Evolutionary conservation across 257 asterid species (phyloP).

Genomic region (Buddleja alternifolia): DNA sequence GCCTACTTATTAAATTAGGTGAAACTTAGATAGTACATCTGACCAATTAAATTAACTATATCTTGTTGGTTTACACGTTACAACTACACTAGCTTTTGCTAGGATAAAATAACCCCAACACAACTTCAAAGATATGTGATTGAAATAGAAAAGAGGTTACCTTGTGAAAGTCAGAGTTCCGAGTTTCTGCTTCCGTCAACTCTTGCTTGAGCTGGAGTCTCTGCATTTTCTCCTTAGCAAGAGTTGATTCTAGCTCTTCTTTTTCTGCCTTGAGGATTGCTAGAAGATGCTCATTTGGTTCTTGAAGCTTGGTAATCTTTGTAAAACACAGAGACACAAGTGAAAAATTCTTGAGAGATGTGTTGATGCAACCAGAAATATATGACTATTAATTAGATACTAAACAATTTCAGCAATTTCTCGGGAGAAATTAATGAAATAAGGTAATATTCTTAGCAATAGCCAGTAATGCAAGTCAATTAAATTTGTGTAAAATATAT

Average conservation of each 20-base stretch:
- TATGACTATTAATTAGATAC: background rate
- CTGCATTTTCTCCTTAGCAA: slow-evolving; percentile 73
- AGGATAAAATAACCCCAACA: no score
- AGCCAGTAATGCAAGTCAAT: slow-evolving; percentile 20
- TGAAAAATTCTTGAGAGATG: slow-evolving; percentile 18
- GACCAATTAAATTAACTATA: background rate
- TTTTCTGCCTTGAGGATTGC: slow-evolving; percentile 66
- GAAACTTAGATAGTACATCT: no score
- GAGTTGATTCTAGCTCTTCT: slow-evolving; percentile 73
- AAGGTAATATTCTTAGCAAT: background rate
- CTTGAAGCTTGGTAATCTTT: slow-evolving; percentile 67
- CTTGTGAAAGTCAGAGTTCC: slow-evolving; percentile 79
- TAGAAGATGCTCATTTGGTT: slow-evolving; percentile 54
- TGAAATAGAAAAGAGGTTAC: slow-evolving; percentile 45
- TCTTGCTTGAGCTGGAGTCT: slow-evolving; percentile 72
- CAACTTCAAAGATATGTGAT: background rate
- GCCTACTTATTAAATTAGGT: background rate
- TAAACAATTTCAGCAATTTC: slow-evolving; percentile 19
- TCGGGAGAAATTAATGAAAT: background rate
- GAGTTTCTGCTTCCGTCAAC: slow-evolving; percentile 70
- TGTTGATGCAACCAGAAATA: slow-evolving; percentile 17
- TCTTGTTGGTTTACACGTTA: background rate
- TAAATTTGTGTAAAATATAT: background rate
- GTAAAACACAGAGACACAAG: slow-evolving; percentile 24
- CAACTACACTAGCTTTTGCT: slow-evolving; percentile 4